phyloP scores from a whole-genome alignment of 129 eudicot species.

The Centrapalus pauciflorus region DNA sequence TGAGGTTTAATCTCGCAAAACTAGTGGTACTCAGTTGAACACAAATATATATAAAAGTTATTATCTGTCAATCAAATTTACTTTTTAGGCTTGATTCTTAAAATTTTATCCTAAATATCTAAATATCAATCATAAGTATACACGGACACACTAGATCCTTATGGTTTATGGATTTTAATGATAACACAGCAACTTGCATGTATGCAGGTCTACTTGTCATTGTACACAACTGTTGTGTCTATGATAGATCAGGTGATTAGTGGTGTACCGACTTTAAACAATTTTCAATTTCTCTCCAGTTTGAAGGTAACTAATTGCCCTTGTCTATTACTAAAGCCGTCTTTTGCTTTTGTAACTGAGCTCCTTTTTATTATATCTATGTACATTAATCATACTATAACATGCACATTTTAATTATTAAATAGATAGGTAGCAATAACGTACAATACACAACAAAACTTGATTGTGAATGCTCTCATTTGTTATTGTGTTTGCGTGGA shows the following conservation, averaged over 20 bases:
- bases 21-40: too few relatives aligned
- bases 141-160: neutral
- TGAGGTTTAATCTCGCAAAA: too few relatives aligned
- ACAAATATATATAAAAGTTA: too few relatives aligned
- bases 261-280: conserved; percentile 29
- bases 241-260: conserved; percentile 62
- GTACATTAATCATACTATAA: neutral
- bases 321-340: neutral
- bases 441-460: too few relatives aligned
- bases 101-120: too few relatives aligned
- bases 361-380: neutral
- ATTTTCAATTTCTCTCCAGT: conserved; percentile 64
- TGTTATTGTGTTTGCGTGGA: too few relatives aligned
- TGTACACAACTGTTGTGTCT: conserved; percentile 68
- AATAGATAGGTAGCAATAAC: too few relatives aligned
- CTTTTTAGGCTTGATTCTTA: too few relatives aligned
- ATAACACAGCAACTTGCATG: neutral
- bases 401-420: too few relatives aligned
- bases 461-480: too few relatives aligned
- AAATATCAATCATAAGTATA: too few relatives aligned
- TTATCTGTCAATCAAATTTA: too few relatives aligned
- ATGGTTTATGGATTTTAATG: neutral
- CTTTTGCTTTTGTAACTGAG: neutral
- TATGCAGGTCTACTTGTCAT: conserved; percentile 81
- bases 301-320: conserved; percentile 52